Conservation (phyloP, 257 asterid species). For the Solanum bulbocastanum region DNA sequence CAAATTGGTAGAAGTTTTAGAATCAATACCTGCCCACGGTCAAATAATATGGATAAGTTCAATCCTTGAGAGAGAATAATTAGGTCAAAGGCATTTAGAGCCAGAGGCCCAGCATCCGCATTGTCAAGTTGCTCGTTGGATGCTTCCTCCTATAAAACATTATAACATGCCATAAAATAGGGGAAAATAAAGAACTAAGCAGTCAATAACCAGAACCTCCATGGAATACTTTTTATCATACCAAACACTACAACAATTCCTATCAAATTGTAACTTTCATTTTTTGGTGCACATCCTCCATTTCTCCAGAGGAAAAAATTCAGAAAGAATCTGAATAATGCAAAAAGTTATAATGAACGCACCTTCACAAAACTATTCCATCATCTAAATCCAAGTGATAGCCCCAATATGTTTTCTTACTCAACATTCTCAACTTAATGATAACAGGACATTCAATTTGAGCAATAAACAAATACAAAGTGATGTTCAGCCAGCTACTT, state of each 20-base stretch:
- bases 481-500: background rate
- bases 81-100: slow-evolving; percentile 90
- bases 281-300: background rate
- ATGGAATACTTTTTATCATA: background rate
- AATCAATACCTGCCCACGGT: slow-evolving; percentile 63
- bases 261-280: background rate
- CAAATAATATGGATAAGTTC: slow-evolving; percentile 75
- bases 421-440: background rate
- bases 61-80: slow-evolving; percentile 93
- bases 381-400: background rate
- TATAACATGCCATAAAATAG: slow-evolving; percentile 3
- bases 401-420: background rate
- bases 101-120: slow-evolving; percentile 75
- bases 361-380: background rate
- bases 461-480: background rate
- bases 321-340: background rate
- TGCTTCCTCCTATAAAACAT: slow-evolving; percentile 48
- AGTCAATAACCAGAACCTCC: background rate
- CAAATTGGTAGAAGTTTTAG: background rate
- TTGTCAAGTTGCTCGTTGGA: slow-evolving; percentile 42
- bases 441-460: background rate
- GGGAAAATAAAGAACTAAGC: background rate
- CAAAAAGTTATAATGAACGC: background rate
- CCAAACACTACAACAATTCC: background rate
- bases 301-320: background rate